Percentiles rank a stretch among this genome's conserved stretches.
Conservation (phyloP, 371 early-diverging fungal species). For the Lichtheimia ramosa region DNA sequence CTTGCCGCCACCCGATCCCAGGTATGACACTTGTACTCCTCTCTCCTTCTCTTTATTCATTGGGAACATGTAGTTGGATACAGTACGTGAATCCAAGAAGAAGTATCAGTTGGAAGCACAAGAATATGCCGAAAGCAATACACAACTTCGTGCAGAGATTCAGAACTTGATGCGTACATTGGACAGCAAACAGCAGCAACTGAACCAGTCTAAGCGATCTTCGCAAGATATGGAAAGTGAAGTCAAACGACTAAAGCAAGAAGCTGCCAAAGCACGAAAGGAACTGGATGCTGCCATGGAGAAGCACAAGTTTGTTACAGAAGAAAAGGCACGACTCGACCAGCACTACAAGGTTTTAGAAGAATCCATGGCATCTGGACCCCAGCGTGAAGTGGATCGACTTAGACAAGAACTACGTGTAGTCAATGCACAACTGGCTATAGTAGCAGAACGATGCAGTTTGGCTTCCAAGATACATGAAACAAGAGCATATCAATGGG, state of each 20-base stretch:
- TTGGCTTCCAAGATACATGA: conserved; percentile 10
- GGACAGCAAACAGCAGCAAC: conserved; percentile 38
- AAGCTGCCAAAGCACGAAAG: conserved; percentile 38
- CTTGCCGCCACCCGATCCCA: conserved; percentile 14
- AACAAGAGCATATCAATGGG: conserved; percentile 16
- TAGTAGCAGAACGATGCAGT: conserved; percentile 10
- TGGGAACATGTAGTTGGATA: conserved; percentile 23
- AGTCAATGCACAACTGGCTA: conserved; percentile 15
- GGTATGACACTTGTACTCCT: conserved; percentile 1
- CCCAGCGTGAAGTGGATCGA: conserved; percentile 20
- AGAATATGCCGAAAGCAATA: conserved; percentile 34
- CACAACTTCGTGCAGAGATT: conserved; percentile 34
- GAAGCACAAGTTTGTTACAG: conserved; percentile 18
- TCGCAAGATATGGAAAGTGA: conserved; percentile 18
- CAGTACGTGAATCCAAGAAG: conserved; percentile 24
- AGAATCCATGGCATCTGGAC: conserved; percentile 22
- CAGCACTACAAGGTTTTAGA: conserved; percentile 23
- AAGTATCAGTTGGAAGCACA: conserved; percentile 30
- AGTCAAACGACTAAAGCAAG: conserved; percentile 40
- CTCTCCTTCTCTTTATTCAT: background rate
- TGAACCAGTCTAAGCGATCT: conserved; percentile 31
- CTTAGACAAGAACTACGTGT: conserved; percentile 15
- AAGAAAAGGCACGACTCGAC: conserved; percentile 23
- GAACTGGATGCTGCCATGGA: conserved; percentile 26
- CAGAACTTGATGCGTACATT: conserved; percentile 41